Conservation (phyloP, 192 early-diverging fungal species). For the Gigaspora rosea region DNA sequence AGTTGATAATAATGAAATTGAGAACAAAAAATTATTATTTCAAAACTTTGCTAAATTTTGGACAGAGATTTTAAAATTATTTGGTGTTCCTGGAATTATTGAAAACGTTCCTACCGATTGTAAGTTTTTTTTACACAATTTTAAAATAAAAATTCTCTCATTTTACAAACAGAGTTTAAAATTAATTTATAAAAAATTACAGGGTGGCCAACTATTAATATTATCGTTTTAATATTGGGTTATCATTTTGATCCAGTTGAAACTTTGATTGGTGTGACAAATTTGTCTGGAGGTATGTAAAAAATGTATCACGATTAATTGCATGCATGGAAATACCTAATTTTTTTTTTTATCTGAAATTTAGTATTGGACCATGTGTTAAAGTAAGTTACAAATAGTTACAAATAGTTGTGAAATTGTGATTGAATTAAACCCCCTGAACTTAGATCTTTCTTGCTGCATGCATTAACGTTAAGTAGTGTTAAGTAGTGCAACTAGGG, state of each 20-base stretch:
- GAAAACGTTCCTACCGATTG: not conserved
- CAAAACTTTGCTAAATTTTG: not conserved
- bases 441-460: not conserved
- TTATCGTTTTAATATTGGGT: not conserved
- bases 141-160: not conserved
- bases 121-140: not conserved
- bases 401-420: not conserved
- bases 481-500: too few relatives aligned
- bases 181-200: not conserved
- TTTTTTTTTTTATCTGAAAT: not conserved
- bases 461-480: not conserved
- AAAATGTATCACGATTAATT: not conserved
- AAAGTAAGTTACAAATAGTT: not conserved
- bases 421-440: not conserved
- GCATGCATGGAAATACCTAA: not conserved
- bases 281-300: conserved; percentile 4
- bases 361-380: not conserved
- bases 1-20: not conserved
- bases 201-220: conserved; percentile 7
- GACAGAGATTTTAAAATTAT: not conserved
- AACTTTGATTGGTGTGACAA: not conserved
- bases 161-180: not conserved
- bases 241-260: not conserved
- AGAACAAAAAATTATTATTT: not conserved
- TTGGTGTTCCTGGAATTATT: not conserved